These are phyloP conservation scores for Halophytophthora polymorphica DNA, from an alignment of 352 stramenopile genomes.

Conservation along the genomic window DNA sequence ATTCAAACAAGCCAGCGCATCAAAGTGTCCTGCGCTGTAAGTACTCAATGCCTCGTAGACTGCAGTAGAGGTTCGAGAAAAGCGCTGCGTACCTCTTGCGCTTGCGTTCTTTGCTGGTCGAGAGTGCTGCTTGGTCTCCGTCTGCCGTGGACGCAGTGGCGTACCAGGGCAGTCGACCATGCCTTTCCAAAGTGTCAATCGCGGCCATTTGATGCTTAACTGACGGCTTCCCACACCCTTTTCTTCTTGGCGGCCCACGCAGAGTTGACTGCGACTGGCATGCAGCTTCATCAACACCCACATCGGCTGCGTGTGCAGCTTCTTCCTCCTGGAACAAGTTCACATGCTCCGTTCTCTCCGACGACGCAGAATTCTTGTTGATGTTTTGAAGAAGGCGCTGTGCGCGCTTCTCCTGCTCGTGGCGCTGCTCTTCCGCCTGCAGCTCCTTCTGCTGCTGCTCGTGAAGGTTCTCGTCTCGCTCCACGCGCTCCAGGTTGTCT, in stretches of 20 bases:
- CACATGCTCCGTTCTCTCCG: constrained; percentile 19
- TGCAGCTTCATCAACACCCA: not conserved
- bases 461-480: constrained; percentile 52
- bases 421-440: constrained; percentile 17
- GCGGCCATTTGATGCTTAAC: not conserved
- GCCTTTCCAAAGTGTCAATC: constrained; percentile 31
- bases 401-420: constrained; percentile 39
- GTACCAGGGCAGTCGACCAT: constrained; percentile 43
- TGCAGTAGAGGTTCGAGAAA: not conserved
- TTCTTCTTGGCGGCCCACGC: too few relatives aligned
- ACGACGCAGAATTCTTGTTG: not conserved
- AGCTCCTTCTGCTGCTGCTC: constrained; percentile 35
- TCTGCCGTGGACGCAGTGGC: constrained; percentile 10
- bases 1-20: not conserved
- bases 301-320: constrained; percentile 5
- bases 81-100: constrained; percentile 27
- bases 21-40: not conserved
- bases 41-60: constrained; percentile 1
- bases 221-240: not conserved
- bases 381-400: constrained; percentile 20
- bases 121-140: constrained; percentile 10
- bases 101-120: constrained; percentile 26
- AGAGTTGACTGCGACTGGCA: too few relatives aligned
- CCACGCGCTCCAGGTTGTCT: constrained; percentile 80
- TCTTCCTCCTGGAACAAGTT: constrained; percentile 42